phyloP scores from a whole-genome alignment of 805 yeast genomes.

The Yarrowia sp. region DNA sequence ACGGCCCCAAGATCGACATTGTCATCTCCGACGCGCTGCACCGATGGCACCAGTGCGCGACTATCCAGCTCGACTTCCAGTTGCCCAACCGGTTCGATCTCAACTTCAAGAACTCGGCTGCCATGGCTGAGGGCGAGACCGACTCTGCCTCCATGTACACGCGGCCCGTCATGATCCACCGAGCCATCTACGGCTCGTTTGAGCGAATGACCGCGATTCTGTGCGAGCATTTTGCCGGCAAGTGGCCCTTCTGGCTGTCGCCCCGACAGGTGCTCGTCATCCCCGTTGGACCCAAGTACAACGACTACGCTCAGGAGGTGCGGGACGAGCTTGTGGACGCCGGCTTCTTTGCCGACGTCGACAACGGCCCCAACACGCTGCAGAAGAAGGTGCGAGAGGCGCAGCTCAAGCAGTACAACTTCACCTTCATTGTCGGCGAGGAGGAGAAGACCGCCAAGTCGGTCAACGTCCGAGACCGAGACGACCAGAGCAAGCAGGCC shows the following conservation, averaged over 20 bases:
- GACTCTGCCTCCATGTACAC: slow-evolving; percentile 46
- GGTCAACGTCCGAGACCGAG: slow-evolving; percentile 96
- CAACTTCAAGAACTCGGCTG: slow-evolving; percentile 60
- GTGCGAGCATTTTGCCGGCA: slow-evolving; percentile 97
- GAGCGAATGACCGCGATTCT: slow-evolving; percentile 99
- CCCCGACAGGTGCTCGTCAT: slow-evolving; percentile 96
- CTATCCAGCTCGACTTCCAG: slow-evolving; percentile 98
- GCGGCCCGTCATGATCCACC: slow-evolving; percentile 98
- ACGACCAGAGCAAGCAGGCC: slow-evolving; percentile 82
- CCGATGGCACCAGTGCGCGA: slow-evolving; percentile 99
- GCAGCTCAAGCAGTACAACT: slow-evolving; percentile 90
- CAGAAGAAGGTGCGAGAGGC: slow-evolving; percentile 98
- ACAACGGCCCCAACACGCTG: slow-evolving; percentile 89
- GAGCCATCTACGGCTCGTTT: slow-evolving; percentile 97
- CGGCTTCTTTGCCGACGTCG: slow-evolving; percentile 91
- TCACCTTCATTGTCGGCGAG: slow-evolving; percentile 95
- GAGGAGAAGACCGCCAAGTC: slow-evolving; percentile 75
- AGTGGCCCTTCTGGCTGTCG: slow-evolving; percentile 99
- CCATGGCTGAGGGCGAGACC: slow-evolving; percentile 29
- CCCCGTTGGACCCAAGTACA: slow-evolving; percentile 93
- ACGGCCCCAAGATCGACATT: slow-evolving; percentile 98
- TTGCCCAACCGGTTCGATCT: slow-evolving; percentile 90
- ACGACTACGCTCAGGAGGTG: slow-evolving; percentile 83
- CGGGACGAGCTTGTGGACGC: slow-evolving; percentile 59
- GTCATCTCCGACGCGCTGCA: slow-evolving; percentile 90